Evolutionary conservation across 176 grass and related monocot genomes (phyloP), one percentile per base, ranked within the genome.

Genomic region (Rhynchospora breviuscula): DNA sequence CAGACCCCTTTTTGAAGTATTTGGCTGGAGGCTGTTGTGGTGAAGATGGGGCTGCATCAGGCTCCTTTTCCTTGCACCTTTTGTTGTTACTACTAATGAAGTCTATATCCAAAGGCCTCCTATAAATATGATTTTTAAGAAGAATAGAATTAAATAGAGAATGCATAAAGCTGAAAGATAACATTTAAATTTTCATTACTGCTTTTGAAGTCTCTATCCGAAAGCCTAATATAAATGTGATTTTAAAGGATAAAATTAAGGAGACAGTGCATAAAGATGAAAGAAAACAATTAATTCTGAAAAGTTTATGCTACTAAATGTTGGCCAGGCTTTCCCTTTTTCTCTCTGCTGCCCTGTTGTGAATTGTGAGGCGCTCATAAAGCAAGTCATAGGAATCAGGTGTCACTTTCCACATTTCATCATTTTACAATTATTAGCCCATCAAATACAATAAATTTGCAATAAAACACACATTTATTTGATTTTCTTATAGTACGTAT

Each of bases 41-140:
- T 0, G 90, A 88, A 7, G 85, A 75, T 13, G 88, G 90, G 63
- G 89, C 84, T 7, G 89, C 46, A 18, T 79, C 88, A 25, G 89
- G 87, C 86, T 93, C 91, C 86, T 93, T 95, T 13, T 88, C 84
- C 3, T 84, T 84, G 84, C 91, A 93, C 88, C 90, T 93, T 88
- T 90, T 93, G 82, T 89, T 94, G 86, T 83, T 93, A 78, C 91
- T 92, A 82, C 90, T 89, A 7, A 95, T 88, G 86, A 90, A 95
- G 79, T 95, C 96, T 84, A 99, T 93, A 84, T 99, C 96, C 11
- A 99, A 86, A 18, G 96, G 96, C 40, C 96, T 88, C 96, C 96
- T 99, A 59, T 60, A 81, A 52, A 82, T 15, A 48, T 5, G 17
- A 66, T 49, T 62, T 25, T 10, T 52, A n/a, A 66, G 35, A 66